Percentiles rank a stretch among this genome's conserved stretches.
phyloP scores from a whole-genome alignment of 2,329 filamentous ascomycete species.

The Colletotrichum horii region DNA sequence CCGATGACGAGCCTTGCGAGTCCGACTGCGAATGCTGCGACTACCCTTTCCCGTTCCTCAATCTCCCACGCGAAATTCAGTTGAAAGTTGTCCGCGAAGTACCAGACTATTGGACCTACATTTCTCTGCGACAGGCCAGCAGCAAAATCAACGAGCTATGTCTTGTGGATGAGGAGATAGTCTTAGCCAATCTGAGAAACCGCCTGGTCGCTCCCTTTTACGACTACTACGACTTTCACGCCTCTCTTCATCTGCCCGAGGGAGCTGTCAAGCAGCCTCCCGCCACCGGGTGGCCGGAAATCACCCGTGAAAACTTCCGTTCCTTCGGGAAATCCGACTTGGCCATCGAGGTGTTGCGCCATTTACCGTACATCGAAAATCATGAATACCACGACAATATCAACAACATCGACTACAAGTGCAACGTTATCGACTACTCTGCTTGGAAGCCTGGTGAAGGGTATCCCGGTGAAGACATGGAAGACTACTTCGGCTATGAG shows the following conservation, averaged over 20 bases:
- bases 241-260: not conserved
- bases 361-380: not conserved
- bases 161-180: not conserved
- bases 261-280: not conserved
- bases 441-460: not conserved
- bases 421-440: not conserved
- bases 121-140: not conserved
- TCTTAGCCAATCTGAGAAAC: not conserved
- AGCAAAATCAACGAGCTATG: not conserved
- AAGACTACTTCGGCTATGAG: not conserved
- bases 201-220: not conserved
- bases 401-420: not conserved
- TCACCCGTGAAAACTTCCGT: not conserved
- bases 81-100: not conserved
- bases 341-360: not conserved
- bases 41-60: not conserved
- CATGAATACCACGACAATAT: not conserved
- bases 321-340: not conserved
- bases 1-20: not conserved
- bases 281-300: not conserved
- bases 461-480: not conserved
- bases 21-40: not conserved
- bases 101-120: not conserved
- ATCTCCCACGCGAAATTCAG: not conserved
- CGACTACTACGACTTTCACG: not conserved